These are phyloP conservation scores for Microdochium trichocladiopsis DNA, from an alignment of 2,329 filamentous ascomycete species.

Conservation along the genomic window DNA sequence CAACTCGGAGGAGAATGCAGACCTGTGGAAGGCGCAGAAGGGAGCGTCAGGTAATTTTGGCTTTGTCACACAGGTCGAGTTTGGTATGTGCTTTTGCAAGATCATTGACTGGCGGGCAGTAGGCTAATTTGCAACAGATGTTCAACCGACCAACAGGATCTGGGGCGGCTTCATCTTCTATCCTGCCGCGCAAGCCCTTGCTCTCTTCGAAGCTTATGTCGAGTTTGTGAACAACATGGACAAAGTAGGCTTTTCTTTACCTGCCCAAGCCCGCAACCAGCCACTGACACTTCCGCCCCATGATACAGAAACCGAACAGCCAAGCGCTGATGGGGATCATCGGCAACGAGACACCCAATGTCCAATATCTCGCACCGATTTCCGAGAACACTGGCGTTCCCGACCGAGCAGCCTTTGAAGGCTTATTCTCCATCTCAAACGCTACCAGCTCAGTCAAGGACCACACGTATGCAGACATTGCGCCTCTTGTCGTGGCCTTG, in stretches of 20 bases:
- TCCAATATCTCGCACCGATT: slow-evolving; percentile 19
- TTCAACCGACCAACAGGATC: slow-evolving; percentile 7
- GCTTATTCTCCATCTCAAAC: slow-evolving; percentile 19
- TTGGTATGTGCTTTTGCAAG: not conserved
- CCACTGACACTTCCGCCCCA: not conserved
- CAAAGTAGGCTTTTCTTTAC: not conserved
- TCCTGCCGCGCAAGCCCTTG: slow-evolving; percentile 3
- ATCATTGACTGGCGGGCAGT: not conserved
- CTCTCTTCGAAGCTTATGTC: slow-evolving; percentile 12
- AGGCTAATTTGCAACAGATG: not conserved
- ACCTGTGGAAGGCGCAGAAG: slow-evolving; percentile 16
- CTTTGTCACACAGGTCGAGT: slow-evolving; percentile 1
- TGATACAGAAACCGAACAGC: slow-evolving; percentile 1
- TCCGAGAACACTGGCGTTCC: slow-evolving; percentile 20
- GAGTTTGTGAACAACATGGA: slow-evolving; percentile 8
- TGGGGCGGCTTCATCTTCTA: slow-evolving; percentile 30
- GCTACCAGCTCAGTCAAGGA: no score
- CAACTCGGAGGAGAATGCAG: slow-evolving; percentile 27
- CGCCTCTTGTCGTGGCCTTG: no score
- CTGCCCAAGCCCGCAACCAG: no score
- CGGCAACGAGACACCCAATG: slow-evolving; percentile 22
- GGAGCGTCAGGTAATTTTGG: slow-evolving; percentile 3
- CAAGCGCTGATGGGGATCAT: slow-evolving; percentile 18
- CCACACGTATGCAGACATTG: no score
- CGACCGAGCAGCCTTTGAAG: slow-evolving; percentile 19